A percentile compares a stretch with the other conserved stretches of the same genome.
These are phyloP conservation scores for Rasamsonia emersonii DNA, from an alignment of 2,329 filamentous ascomycete species.

Conservation along the genomic window DNA sequence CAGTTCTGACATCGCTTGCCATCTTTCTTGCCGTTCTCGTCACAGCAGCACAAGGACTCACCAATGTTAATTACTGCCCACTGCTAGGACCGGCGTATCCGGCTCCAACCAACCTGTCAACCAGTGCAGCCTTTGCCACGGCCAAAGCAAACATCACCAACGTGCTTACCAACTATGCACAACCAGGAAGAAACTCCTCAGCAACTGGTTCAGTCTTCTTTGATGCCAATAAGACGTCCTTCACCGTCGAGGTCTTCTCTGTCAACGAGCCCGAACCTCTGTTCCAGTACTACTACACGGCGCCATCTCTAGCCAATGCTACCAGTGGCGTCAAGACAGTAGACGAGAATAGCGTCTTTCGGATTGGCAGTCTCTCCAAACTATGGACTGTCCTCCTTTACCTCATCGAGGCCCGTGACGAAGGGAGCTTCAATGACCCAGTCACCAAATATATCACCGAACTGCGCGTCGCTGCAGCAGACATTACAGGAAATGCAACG, in stretches of 20 bases:
- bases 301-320: conserved; percentile 17
- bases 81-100: too few relatives aligned
- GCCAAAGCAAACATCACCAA: conserved; percentile 2
- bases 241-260: conserved; percentile 34
- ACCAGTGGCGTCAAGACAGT: conserved; percentile 26
- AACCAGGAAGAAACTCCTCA: neutral
- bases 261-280: conserved; percentile 16
- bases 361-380: conserved; percentile 37
- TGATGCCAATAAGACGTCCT: conserved; percentile 20
- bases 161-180: conserved; percentile 3
- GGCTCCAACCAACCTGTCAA: conserved; percentile 3
- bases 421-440: conserved; percentile 13
- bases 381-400: conserved; percentile 32
- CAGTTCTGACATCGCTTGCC: too few relatives aligned
- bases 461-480: conserved; percentile 7
- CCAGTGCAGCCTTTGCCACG: neutral
- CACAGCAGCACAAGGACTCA: too few relatives aligned
- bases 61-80: too few relatives aligned
- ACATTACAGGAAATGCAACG: conserved; percentile 2
- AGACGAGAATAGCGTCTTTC: conserved; percentile 35
- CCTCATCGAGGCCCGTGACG: conserved; percentile 19
- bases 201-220: neutral
- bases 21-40: too few relatives aligned
- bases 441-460: conserved; percentile 20
- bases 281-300: conserved; percentile 24